Percentiles rank a stretch among this genome's conserved stretches.
phyloP scores from a whole-genome alignment of 2,329 filamentous ascomycete species.

The Rachicladosporium sp. region DNA sequence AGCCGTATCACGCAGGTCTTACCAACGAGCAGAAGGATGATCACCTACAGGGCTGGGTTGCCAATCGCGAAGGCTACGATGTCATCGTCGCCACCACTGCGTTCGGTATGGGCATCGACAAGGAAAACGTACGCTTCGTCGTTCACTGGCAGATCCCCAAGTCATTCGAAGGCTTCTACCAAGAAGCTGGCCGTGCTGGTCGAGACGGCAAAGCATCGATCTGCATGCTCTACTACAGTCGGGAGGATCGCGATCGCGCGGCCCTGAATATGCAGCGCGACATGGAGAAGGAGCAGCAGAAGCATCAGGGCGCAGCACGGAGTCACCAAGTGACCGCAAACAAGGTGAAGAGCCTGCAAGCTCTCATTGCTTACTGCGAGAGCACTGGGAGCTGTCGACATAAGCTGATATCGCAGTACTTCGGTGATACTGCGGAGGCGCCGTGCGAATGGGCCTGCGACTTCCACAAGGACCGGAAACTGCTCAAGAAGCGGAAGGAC shows the following conservation, averaged over 20 bases:
- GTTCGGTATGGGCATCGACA: constrained; percentile 97
- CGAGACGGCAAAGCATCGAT: constrained; percentile 77
- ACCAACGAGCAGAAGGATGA: constrained; percentile 55
- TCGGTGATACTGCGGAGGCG: constrained; percentile 45
- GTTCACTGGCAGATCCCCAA: constrained; percentile 90
- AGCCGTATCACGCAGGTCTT: constrained; percentile 61
- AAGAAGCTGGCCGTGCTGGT: constrained; percentile 85
- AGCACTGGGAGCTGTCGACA: constrained; percentile 62
- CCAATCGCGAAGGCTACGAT: constrained; percentile 64
- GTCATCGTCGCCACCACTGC: constrained; percentile 91
- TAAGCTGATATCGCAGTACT: constrained; percentile 60
- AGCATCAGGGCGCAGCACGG: constrained; percentile 34
- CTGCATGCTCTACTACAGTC: constrained; percentile 83
- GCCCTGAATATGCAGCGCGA: constrained; percentile 39
- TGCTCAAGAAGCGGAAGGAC: constrained; percentile 31
- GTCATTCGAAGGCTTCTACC: constrained; percentile 91
- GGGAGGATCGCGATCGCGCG: constrained; percentile 71
- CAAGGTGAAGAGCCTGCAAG: constrained; percentile 32
- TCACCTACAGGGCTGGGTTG: constrained; percentile 59
- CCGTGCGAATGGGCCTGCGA: constrained; percentile 38
- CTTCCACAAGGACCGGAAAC: constrained; percentile 33
- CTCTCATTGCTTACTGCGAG: constrained; percentile 73
- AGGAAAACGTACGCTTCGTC: constrained; percentile 86
- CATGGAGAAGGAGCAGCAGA: constrained; percentile 23
- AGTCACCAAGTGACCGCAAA: constrained; percentile 29